These are phyloP conservation scores for Fusarium musae DNA, from an alignment of 2,329 filamentous ascomycete genomes.

Conservation along the genomic window DNA sequence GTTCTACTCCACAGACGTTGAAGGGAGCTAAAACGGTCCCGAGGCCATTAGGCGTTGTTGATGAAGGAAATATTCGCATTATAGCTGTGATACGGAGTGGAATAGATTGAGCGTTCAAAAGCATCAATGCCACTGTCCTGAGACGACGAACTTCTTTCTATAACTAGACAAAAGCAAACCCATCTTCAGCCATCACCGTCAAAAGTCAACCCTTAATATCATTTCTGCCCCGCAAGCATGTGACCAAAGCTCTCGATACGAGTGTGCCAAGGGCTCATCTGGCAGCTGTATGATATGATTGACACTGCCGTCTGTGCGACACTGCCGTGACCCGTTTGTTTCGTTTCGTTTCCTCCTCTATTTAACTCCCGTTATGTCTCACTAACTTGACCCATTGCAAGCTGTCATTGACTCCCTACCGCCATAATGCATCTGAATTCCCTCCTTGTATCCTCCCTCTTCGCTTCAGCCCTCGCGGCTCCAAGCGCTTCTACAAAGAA, in stretches of 20 bases:
- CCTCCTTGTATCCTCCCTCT: neutral
- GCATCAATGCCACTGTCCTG: neutral
- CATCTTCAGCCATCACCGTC: neutral
- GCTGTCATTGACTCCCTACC: fast-evolving
- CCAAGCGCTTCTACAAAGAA: neutral
- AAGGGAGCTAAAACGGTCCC: neutral
- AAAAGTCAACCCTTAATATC: neutral
- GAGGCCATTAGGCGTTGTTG: neutral
- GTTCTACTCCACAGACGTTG: neutral
- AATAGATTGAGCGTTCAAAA: too few species aligned
- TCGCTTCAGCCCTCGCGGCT: slow-evolving; percentile 15
- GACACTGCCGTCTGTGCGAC: neutral
- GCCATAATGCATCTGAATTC: neutral
- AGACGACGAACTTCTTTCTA: fast-evolving
- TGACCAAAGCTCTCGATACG: neutral
- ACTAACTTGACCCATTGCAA: neutral
- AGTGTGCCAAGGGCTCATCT: neutral
- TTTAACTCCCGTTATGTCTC: neutral
- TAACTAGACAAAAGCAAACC: neutral
- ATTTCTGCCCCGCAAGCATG: neutral
- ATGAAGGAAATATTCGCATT: neutral
- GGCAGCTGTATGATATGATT: neutral
- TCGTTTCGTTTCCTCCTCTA: neutral
- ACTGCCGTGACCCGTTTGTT: neutral
- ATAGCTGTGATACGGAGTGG: fast-evolving